Evolutionary conservation across 169 alveolate species (phyloP), one percentile per base, ranked within the genome.

Genomic region (Cryptosporidium andersoni): DNA sequence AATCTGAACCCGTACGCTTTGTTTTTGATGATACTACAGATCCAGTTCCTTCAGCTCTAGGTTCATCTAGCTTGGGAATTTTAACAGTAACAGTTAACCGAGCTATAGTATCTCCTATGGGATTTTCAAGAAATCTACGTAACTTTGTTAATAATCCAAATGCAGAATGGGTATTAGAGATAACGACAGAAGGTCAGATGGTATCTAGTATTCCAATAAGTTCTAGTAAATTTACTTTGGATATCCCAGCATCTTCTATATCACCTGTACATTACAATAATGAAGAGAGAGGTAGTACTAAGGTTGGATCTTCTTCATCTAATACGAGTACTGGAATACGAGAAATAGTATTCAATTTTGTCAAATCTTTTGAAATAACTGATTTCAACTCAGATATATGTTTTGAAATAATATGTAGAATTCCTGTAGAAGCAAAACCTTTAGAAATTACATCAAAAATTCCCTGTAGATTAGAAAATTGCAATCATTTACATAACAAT

Each of bases 61-160:
- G 60, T 8, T 53, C 74, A 8, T 58, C 16, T 9, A 74, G 47
- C 36, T 34, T 74, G n/a, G 85, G 85, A 14, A 49, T 74, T 58
- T 9, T 74, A 14, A 74, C 67, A 2, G 36, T 74, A 25, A 55
- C 5, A 47, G 49, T 74, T 16, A 49, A 60, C 11, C 25, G 85
- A n/a, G 85, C 85, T 43, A 74, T 74, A 25, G 45, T 74, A 14
- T 74, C 85, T 6, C 85, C 85, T 40, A 74, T 74, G 85, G 85
- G 85, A 2, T 74, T 74, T 74, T 42, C 55, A 25, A 52, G 68
- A 6, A 58, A 58, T 58, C 48, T 74, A 8, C 60, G 68, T 12
- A 74, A 74, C 43, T 74, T 74, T 45, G 40, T 74, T 43, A 34
- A 14, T 8, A 74, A 62, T 25, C 62, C 55, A 47, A 74, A 74